Evolutionary conservation across 768 basidiomycete genomes (phyloP).

Genomic region (Leccinellum luteum): DNA sequence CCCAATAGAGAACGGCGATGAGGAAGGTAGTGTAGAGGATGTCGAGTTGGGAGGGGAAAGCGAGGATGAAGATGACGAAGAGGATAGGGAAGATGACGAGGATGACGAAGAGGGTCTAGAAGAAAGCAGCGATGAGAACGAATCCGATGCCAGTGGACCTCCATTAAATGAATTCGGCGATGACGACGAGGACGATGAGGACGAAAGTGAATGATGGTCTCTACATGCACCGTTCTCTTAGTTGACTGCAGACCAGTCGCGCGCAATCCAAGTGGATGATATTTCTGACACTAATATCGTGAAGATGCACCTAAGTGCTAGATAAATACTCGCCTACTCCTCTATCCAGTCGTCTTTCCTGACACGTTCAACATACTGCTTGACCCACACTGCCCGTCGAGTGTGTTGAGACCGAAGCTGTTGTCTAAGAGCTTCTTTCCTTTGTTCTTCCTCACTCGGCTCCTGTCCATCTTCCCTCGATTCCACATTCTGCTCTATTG

Average conservation of each 20-base stretch:
- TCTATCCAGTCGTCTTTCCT: constrained; percentile 67
- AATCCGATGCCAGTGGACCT: constrained; percentile 39
- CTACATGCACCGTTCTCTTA: not conserved
- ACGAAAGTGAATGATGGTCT: constrained; percentile 45
- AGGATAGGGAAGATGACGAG: constrained; percentile 34
- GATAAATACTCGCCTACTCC: constrained; percentile 38
- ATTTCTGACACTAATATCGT: constrained; percentile 1
- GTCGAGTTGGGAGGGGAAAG: constrained; percentile 70
- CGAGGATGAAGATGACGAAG: constrained; percentile 43
- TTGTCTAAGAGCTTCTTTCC: constrained; percentile 32
- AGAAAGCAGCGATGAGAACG: constrained; percentile 41
- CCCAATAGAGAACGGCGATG: constrained; percentile 60
- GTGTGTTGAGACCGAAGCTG: constrained; percentile 48
- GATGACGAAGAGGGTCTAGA: constrained; percentile 42
- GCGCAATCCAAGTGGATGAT: constrained; percentile 2
- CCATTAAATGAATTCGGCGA: constrained; percentile 53
- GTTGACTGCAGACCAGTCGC: not conserved
- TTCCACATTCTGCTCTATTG: constrained; percentile 26
- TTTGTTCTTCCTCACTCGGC: constrained; percentile 33
- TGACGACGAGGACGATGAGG: constrained; percentile 55
- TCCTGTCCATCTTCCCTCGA: constrained; percentile 29
- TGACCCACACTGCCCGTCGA: constrained; percentile 60
- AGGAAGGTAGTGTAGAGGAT: constrained; percentile 76
- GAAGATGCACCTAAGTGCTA: not conserved
- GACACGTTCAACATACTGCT: constrained; percentile 62